These are phyloP conservation scores for Gossypium davidsonii DNA, from an alignment of 441 rosid species.

Conservation along the genomic window DNA sequence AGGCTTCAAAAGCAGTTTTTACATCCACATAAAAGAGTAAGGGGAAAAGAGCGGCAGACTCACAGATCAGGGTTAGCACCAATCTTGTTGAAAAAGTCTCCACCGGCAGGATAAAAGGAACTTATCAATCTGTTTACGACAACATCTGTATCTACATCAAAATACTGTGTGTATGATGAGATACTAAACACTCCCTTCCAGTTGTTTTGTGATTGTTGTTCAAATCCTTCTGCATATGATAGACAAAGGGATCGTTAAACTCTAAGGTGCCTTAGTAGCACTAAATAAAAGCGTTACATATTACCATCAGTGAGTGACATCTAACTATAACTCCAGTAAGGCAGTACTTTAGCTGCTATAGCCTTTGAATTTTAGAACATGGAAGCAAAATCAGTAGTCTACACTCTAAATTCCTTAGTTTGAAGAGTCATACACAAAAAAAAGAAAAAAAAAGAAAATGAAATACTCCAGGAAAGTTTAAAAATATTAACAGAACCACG, in stretches of 20 bases:
- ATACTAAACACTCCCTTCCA: conserved; percentile 81
- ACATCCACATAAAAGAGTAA: not conserved
- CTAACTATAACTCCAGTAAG: not conserved
- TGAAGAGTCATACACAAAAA: not conserved
- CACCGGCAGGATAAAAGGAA: conserved; percentile 66
- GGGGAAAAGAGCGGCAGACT: conserved; percentile 27
- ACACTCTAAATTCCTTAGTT: not conserved
- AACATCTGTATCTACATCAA: conserved; percentile 82
- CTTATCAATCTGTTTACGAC: conserved; percentile 75
- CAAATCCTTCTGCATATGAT: conserved; percentile 56
- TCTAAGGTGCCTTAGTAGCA: not conserved
- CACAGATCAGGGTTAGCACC: conserved; percentile 97
- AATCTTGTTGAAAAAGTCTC: conserved; percentile 83
- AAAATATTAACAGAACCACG: not conserved
- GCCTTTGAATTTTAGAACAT: not conserved
- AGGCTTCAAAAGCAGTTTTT: conserved; percentile 2
- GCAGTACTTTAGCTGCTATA: not conserved
- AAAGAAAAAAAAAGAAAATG: not conserved
- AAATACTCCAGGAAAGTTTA: not conserved
- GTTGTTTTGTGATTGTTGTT: conserved; percentile 63
- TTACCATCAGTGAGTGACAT: not conserved
- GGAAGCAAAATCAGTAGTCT: not conserved
- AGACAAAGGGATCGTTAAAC: conserved; percentile 6
- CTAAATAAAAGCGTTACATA: not conserved
- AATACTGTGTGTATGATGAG: conserved; percentile 75